Conservation (phyloP, 176 grass and related monocot genomes). For the Hyparrhenia diplandra region DNA sequence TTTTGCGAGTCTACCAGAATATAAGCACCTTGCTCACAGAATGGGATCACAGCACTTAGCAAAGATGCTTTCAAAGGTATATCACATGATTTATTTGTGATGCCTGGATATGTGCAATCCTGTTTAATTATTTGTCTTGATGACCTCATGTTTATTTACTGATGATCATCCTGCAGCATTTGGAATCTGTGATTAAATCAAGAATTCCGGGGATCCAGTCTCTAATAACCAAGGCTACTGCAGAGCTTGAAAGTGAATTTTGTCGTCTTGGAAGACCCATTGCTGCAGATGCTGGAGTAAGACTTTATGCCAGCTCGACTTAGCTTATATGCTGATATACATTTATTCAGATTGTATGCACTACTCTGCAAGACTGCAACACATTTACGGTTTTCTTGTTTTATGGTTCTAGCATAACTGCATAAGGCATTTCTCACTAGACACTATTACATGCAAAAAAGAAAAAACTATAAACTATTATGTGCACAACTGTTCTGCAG, state of each 20-base stretch:
- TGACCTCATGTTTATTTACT: neutral
- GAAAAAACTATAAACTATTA: too few relatives aligned
- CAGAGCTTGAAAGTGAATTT: constrained; percentile 88
- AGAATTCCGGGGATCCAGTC: constrained; percentile 91
- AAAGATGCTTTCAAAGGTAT: constrained; percentile 89
- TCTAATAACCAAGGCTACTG: constrained; percentile 89
- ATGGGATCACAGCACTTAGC: constrained; percentile 94
- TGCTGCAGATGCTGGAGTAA: constrained; percentile 88
- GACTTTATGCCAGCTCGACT: neutral
- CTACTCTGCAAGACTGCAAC: too few relatives aligned
- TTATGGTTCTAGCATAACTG: neutral
- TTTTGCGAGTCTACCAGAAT: constrained; percentile 78
- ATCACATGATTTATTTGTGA: neutral
- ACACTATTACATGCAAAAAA: too few relatives aligned
- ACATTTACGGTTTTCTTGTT: neutral
- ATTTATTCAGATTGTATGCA: neutral
- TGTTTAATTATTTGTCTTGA: constrained; percentile 25
- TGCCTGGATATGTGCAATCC: neutral
- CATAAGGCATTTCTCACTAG: neutral
- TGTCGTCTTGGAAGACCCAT: constrained; percentile 84
- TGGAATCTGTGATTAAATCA: constrained; percentile 91
- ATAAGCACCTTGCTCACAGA: constrained; percentile 73
- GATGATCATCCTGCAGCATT: constrained; percentile 42
- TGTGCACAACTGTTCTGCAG: neutral
- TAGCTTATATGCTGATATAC: neutral